Evolutionary conservation across 257 asterid species (phyloP).

Genomic region (Haberlea rhodopensis): DNA sequence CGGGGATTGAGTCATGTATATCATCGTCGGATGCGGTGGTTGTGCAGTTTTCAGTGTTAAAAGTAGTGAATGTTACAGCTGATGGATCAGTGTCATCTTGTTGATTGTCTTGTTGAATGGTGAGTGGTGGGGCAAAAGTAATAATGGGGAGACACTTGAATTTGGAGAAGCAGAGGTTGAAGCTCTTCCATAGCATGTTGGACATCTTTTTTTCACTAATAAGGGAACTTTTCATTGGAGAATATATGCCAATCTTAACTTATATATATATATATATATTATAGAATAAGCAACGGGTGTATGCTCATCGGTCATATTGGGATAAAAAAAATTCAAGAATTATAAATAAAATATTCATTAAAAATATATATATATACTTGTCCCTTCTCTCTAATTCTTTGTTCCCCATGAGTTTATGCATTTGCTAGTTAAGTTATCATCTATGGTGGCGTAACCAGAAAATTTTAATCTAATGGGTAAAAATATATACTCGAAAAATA

Average conservation of each 20-base stretch:
- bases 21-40: slow-evolving; percentile 37
- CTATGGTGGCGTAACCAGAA: too few species aligned
- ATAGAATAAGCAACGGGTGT: neutral
- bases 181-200: slow-evolving; percentile 48
- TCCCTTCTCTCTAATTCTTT: too few species aligned
- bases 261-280: slow-evolving; percentile 18
- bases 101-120: slow-evolving; percentile 25
- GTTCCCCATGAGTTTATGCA: too few species aligned
- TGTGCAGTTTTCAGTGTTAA: slow-evolving; percentile 38
- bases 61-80: neutral
- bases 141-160: slow-evolving; percentile 64
- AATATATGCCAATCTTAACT: neutral
- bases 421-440: too few species aligned
- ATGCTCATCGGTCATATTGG: too few species aligned
- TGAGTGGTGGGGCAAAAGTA: slow-evolving; percentile 33
- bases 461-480: too few species aligned
- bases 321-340: too few species aligned
- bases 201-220: slow-evolving; percentile 43
- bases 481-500: too few species aligned
- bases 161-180: slow-evolving; percentile 61
- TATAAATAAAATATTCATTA: too few species aligned
- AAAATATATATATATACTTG: too few species aligned
- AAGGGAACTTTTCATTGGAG: slow-evolving; percentile 9
- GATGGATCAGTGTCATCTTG: slow-evolving; percentile 26
- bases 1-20: slow-evolving; percentile 38